Evolutionary conservation across 495 filamentous ascomycete genomes (phyloP), one percentile per base, ranked within the genome.

Genomic region (Margaritispora aquatica): DNA sequence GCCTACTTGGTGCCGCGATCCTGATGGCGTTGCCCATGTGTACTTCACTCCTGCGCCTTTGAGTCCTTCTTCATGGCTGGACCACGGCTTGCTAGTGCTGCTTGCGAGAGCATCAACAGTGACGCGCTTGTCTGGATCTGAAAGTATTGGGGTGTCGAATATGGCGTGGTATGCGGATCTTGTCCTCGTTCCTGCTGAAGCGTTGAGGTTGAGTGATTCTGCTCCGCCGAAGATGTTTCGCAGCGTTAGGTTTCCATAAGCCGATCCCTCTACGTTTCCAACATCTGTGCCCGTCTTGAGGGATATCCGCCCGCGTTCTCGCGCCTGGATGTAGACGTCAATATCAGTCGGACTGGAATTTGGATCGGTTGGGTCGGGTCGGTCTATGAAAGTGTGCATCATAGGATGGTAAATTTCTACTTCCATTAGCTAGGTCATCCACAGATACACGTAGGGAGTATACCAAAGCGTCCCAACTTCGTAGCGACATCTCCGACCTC

Each of bases 161-260:
- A 79, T 83, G 55, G 88, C 87, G 64, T 88, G 87, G 73, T 96
- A 97, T 24, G 92, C 87, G 15, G 90, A 92, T 31, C 91, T 78
- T 15, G 94, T 97, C 26, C 94, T 81, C 31, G 92, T 96, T 24
- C 94, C 94, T 26, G 92, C 72, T 1, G 89, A 88, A 17, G 90
- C 92, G 66, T 94, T 90, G 48, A 95, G 70, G 3, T 75, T 77
- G 56, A 97, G 71, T n/a, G 83, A 85, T 73, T 98, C 94, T 17
- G 94, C 92, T 24, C 95, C 95, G 38, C 94, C 94, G 67, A 97
- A 92, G 44, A 98, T 80, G 73, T 98, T 98, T 50, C 95, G 86
- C 71, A 88, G 84, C 13, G 89, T 78, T 26, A 88, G 78, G 55
- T 92, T 89, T 56, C 88, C 82, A 69, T 96, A 96, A 1, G 93